Percentiles rank a stretch among this genome's conserved stretches.
Conservation (phyloP, 176 grass and related monocot species). For the Stipa capillata region DNA sequence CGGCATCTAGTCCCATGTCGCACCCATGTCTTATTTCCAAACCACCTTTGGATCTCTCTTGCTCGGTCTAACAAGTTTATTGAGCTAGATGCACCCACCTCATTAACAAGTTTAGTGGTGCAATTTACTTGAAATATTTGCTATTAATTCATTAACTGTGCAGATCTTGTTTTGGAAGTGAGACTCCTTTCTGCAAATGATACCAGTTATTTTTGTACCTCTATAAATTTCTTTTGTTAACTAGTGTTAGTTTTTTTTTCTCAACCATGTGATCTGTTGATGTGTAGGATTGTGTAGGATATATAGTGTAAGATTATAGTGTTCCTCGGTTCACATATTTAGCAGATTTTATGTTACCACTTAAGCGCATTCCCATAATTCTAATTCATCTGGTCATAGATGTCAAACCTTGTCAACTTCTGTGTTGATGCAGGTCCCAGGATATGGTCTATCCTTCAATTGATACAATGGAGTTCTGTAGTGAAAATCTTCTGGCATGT, state of each 20-base stretch:
- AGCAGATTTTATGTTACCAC: not conserved
- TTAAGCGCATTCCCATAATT: constrained; percentile 5
- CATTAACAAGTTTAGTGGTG: not conserved
- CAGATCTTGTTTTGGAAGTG: not conserved
- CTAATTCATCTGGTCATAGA: not conserved
- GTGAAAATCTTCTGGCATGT: constrained; percentile 79
- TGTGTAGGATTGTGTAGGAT: not conserved
- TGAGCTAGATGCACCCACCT: not conserved
- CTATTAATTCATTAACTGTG: not conserved
- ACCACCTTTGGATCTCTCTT: not conserved
- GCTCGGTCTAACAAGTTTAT: not conserved
- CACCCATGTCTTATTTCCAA: not conserved
- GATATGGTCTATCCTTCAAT: constrained; percentile 85
- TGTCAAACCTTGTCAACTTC: constrained; percentile 1
- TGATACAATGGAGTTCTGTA: constrained; percentile 79
- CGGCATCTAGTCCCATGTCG: not conserved
- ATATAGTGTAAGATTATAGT: not conserved
- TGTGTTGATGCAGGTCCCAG: constrained; percentile 41
- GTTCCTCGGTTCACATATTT: not conserved
- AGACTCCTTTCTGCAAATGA: not conserved
- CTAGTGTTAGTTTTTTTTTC: not conserved
- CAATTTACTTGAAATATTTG: not conserved
- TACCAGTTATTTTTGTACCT: not conserved
- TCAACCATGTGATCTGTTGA: not conserved
- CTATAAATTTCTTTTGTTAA: not conserved